These are phyloP conservation scores for Pleurotus giganteus DNA, from an alignment of 768 basidiomycete genomes.

Conservation along the genomic window DNA sequence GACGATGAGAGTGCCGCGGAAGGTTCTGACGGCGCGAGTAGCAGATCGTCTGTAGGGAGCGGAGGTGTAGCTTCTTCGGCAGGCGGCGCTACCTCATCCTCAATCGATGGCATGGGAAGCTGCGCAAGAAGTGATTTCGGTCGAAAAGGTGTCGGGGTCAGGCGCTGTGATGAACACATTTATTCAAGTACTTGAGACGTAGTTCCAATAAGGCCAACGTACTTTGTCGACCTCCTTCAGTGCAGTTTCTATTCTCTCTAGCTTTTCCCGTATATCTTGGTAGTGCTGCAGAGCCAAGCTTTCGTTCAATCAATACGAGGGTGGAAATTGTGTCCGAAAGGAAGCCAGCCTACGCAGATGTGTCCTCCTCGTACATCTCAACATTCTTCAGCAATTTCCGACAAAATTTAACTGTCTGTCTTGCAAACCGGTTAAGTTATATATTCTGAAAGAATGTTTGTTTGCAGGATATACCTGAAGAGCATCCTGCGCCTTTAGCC, in stretches of 20 bases:
- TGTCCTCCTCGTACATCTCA: constrained; percentile 45
- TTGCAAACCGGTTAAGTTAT: background rate
- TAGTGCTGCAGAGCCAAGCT: constrained; percentile 41
- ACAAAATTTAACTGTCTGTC: constrained; percentile 53
- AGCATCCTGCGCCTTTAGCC: constrained; percentile 54
- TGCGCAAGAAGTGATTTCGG: constrained; percentile 45
- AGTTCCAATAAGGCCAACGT: background rate
- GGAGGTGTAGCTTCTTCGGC: constrained; percentile 10
- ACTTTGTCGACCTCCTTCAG: constrained; percentile 57
- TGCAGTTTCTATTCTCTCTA: constrained; percentile 55
- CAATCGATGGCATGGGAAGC: constrained; percentile 21
- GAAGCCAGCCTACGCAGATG: constrained; percentile 35
- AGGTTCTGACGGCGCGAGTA: constrained; percentile 35
- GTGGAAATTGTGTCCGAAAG: constrained; percentile 3
- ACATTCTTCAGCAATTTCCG: constrained; percentile 56
- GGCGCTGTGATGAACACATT: constrained; percentile 30
- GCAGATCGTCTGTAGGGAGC: constrained; percentile 32
- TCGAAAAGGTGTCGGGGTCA: constrained; percentile 35
- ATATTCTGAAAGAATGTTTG: background rate
- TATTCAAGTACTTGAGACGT: background rate
- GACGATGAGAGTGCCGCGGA: constrained; percentile 11
- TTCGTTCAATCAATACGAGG: background rate
- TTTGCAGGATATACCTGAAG: constrained; percentile 46
- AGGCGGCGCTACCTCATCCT: constrained; percentile 11
- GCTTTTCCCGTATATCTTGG: constrained; percentile 42